Evolutionary conservation across 495 filamentous ascomycete genomes (phyloP), one percentile per base, ranked within the genome.

Genomic region (Neurospora sp.): DNA sequence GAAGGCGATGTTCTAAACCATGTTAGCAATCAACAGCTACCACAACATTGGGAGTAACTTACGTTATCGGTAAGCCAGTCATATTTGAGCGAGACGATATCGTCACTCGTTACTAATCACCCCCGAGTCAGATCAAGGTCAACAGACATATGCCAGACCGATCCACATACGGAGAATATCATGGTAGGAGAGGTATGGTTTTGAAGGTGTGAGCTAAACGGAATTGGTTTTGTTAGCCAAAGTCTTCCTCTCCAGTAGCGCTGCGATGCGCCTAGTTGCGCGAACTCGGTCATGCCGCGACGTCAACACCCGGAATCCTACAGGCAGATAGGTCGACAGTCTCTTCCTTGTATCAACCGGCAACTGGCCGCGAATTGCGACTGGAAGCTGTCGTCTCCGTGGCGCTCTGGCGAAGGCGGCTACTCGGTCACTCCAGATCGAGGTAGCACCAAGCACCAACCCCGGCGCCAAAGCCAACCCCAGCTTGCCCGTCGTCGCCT

Each of bases 51-150:
- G 16, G 38, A 38, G 40, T 16, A 73, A 82, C 90, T 72, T 88
- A 97, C 94, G 84, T 97, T 97, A 81, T 99, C 96, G n/a, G 95
- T 98, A 69, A 99, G 85, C 96, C 96, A 99, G 84, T 98, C 96
- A 79, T 92, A 85, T 83, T 92, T 95, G 68, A 99, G 86, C 39
- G 90, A 90, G 80, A 92, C 91, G 74, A 98, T 88, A 81, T 99
- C 96, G 78, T 95, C 93, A 79, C 88, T 81, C 22, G 80, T 83
- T 22, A 85, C 80, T 85, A 72, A 14, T 14, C 27, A 38, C 4
- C 42, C 68, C 69, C 75, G 38, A 78, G 76, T 78, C 20, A 76
- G 76, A 14, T 38, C 31, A 44, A 10, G 12, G 44, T 18, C 59
- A 9, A 48, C 61, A 35, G 48, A 38, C n/a, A 37, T 27, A 12